phyloP scores from a whole-genome alignment of 1,284 basidiomycete species.

The Vanrija sp. region DNA sequence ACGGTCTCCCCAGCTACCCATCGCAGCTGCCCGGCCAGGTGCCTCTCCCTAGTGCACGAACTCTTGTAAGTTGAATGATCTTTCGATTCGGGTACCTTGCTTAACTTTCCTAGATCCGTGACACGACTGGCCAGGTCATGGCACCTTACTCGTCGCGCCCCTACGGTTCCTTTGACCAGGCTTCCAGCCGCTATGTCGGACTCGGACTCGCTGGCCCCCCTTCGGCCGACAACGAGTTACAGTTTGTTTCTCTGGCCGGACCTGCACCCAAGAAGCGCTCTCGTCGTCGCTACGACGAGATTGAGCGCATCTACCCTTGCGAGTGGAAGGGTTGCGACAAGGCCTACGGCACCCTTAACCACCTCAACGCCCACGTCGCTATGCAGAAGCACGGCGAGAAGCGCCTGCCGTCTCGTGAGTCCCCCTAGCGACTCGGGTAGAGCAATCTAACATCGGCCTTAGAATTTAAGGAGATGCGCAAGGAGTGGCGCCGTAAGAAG shows the following conservation, averaged over 20 bases:
- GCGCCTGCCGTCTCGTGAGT: conserved; percentile 52
- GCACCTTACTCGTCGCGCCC: conserved; percentile 12
- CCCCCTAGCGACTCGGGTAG: conserved; percentile 1
- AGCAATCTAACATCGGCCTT: background rate
- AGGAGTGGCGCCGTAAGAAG: conserved; percentile 90
- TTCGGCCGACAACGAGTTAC: conserved; percentile 9
- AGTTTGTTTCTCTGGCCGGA: conserved; percentile 28
- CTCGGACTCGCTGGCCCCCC: background rate
- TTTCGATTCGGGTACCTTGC: conserved; percentile 5
- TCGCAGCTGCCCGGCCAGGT: conserved; percentile 17
- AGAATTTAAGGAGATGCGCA: conserved; percentile 98
- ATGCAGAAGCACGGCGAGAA: conserved; percentile 59
- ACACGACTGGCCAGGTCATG: conserved; percentile 3
- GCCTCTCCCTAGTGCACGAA: conserved; percentile 32
- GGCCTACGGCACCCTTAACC: conserved; percentile 55
- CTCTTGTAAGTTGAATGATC: conserved; percentile 26
- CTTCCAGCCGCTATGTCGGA: conserved; percentile 4
- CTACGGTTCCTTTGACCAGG: conserved; percentile 31
- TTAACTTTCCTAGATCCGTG: background rate
- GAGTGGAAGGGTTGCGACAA: conserved; percentile 56
- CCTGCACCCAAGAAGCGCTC: conserved; percentile 45
- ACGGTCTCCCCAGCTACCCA: conserved; percentile 37
- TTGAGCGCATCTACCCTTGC: conserved; percentile 56
- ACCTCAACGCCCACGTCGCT: conserved; percentile 57
- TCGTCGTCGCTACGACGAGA: conserved; percentile 54